A percentile compares a stretch with the other conserved stretches of the same genome.
Conservation (phyloP, 1,284 basidiomycete genomes). For the Mycena citricolor region DNA sequence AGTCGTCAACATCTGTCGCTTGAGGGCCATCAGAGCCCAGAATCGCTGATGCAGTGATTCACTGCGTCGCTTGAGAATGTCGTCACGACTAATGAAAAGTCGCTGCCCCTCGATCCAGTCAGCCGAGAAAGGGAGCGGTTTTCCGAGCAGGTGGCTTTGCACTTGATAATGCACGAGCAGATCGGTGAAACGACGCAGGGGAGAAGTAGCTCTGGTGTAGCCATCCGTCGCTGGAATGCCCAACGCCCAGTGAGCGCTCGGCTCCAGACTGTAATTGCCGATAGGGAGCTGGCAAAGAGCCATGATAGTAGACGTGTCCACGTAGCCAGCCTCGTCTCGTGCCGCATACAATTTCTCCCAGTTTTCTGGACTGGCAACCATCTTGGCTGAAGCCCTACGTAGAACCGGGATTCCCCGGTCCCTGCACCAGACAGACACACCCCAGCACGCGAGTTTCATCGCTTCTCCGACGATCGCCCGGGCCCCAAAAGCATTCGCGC, state of each 20-base stretch:
- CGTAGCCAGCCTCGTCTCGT: conserved; percentile 43
- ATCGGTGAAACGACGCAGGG: conserved; percentile 85
- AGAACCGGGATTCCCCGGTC: conserved; percentile 66
- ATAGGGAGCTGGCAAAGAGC: conserved; percentile 24
- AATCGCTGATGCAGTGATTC: conserved; percentile 28
- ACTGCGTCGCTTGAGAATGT: conserved; percentile 28
- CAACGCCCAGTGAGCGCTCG: conserved; percentile 69
- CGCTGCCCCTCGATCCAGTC: conserved; percentile 43
- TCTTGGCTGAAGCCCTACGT: conserved; percentile 55
- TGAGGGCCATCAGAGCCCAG: conserved; percentile 36
- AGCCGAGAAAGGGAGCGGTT: conserved; percentile 39
- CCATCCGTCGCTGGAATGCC: conserved; percentile 71
- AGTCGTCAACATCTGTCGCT: conserved; percentile 34
- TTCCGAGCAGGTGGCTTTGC: conserved; percentile 53
- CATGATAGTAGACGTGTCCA: conserved; percentile 25
- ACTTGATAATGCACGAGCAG: conserved; percentile 93
- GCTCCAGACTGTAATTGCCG: conserved; percentile 46
- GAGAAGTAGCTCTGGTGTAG: conserved; percentile 86
- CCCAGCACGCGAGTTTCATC: conserved; percentile 82
- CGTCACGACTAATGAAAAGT: conserved; percentile 30
- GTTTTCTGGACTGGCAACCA: conserved; percentile 33
- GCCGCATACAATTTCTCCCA: conserved; percentile 38
- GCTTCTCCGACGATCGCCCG: conserved; percentile 71
- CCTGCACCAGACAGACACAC: conserved; percentile 72
- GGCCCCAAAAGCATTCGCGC: conserved; percentile 39